Percentiles rank a stretch among this genome's conserved stretches.
Conservation (phyloP, 192 early-diverging fungal species). For the Powellomyces hirtus region DNA sequence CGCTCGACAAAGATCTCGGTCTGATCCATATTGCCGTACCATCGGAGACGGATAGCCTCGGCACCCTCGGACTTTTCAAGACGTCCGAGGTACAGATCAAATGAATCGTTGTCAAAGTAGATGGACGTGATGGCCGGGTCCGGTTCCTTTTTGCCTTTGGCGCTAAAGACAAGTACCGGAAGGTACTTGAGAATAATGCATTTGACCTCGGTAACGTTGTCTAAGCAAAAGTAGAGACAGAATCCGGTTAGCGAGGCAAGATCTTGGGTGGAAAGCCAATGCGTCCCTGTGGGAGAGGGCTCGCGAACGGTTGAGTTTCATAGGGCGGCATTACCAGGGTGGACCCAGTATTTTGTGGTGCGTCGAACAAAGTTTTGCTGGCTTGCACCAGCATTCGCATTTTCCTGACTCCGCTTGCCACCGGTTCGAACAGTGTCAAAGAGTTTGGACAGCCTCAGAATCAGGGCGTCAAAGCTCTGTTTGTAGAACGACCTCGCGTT, state of each 20-base stretch:
- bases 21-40: conserved; percentile 87
- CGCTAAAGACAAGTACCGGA: conserved; percentile 85
- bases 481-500: conserved; percentile 73
- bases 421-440: conserved; percentile 50
- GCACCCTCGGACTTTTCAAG: conserved; percentile 87
- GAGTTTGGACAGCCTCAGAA: conserved; percentile 70
- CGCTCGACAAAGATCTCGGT: conserved; percentile 94
- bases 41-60: conserved; percentile 76
- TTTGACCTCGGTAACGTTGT: conserved; percentile 93
- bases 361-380: conserved; percentile 74
- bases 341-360: conserved; percentile 95
- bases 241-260: too few species aligned
- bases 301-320: background rate
- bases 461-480: conserved; percentile 77
- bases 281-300: too few species aligned
- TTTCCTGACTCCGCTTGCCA: conserved; percentile 29
- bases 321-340: conserved; percentile 51
- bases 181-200: conserved; percentile 85
- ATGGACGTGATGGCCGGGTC: conserved; percentile 91
- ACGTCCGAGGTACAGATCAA: conserved; percentile 86
- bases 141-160: conserved; percentile 58
- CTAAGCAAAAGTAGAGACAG: conserved; percentile 25
- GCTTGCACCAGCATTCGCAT: conserved; percentile 31
- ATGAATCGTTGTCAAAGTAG: conserved; percentile 87
- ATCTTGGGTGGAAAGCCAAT: too few species aligned